Evolutionary conservation across 805 yeast genomes (phyloP).

Genomic region (Lipomyces starkeyi): DNA sequence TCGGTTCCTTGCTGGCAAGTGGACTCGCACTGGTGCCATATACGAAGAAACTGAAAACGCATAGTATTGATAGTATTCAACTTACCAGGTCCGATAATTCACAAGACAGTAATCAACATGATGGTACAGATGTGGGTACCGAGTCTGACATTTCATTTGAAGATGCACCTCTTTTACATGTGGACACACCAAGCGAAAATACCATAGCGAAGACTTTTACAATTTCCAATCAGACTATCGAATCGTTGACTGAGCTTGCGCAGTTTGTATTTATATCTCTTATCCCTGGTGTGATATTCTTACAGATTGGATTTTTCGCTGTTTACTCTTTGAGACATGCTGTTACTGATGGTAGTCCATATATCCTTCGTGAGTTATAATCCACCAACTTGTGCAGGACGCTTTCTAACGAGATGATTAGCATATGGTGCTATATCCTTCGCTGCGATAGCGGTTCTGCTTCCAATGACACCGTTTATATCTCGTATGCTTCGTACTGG

Average conservation of each 20-base stretch:
- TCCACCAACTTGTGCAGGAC: too few species aligned
- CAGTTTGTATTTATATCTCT: constrained; percentile 17
- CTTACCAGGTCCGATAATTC: not conserved
- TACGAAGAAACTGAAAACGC: not conserved
- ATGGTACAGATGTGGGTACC: not conserved
- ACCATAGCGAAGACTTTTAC: not conserved
- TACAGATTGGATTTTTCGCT: constrained; percentile 17
- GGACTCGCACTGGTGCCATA: constrained; percentile 14
- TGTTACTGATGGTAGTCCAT: constrained; percentile 28
- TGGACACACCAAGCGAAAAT: not conserved
- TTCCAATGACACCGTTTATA: constrained; percentile 23
- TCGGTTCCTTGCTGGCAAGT: constrained; percentile 17
- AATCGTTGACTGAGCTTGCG: constrained; percentile 13
- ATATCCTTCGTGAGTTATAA: constrained; percentile 21
- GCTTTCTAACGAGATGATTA: not conserved
- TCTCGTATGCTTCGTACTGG: constrained; percentile 17
- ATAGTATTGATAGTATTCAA: not conserved
- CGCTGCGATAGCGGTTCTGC: constrained; percentile 5
- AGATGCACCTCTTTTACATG: not conserved
- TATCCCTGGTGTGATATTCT: constrained; percentile 17
- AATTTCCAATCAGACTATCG: not conserved
- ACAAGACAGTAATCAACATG: not conserved
- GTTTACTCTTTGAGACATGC: constrained; percentile 24
- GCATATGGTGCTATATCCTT: constrained; percentile 19
- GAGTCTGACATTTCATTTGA: not conserved